Base-by-base conservation (phyloP, 352 stramenopile genomes). In the Pythium dissotocum region DNA sequence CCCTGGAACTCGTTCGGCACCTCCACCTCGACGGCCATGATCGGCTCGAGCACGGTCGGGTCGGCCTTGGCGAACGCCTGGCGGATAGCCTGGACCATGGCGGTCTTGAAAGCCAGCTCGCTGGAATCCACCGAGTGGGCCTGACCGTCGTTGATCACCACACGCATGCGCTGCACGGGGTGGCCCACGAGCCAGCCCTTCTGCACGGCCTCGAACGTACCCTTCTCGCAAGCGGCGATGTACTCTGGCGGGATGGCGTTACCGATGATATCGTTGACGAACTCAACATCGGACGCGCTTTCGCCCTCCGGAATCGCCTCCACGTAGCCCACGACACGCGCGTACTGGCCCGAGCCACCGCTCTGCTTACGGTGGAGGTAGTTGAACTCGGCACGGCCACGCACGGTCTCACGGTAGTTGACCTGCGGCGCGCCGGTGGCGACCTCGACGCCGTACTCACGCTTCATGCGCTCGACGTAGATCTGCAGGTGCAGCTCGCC, bases 311-410 rank as follows among this genome's bases (percentile, higher is more conserved):
- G 82, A 46, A 99, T 84, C 2, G 97, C 97, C 79, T 99, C 98
- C 69, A 99, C 88, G 85, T 98, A 99, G 53, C 98, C 98, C 58
- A 98, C 95, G 49, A 99, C 97, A 68, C 91, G 88, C 24, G 87
- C 91, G 79, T 98, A 99, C 79, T 99, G 98, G 44, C 98, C 98
- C 49, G 90, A 91, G 58, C 98, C 98, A 75, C 98, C 98, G 44
- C 95, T 98, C 84, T 99, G 98, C 76, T 99, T 99, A 78, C 99
- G 99, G 88, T 99, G 98, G 55, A 99, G 71, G 82, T 98, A 99
- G 83, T 99, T 98, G 80, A 99, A 99, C 59, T 98, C 86, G 60
- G 88, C 87, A 42, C 91, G 91, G 52, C 82, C 68, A 35, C 82
- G 90, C 73, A 99, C 98, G 14, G 97, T 99, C 81, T 99, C 97